These are phyloP conservation scores for Chenopodium album DNA, from an alignment of 148 eudicot species.

Conservation along the genomic window DNA sequence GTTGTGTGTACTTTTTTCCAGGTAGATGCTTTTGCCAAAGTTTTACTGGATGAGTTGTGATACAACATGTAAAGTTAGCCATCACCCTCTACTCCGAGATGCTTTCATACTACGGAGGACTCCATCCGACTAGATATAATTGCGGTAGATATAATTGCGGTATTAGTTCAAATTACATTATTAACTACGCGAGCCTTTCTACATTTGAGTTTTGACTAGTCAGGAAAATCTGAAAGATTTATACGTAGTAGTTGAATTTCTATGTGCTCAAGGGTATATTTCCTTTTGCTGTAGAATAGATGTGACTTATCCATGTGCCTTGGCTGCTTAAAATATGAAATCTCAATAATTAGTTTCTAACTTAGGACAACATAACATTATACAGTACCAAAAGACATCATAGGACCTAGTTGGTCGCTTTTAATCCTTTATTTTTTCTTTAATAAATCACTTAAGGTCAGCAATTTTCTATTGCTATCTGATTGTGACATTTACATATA, in stretches of 20 bases:
- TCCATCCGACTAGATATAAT: no score
- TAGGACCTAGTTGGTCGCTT: slow-evolving; percentile 11
- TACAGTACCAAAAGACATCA: not conserved
- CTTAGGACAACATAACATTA: not conserved
- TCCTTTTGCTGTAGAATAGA: not conserved
- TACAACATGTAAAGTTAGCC: no score
- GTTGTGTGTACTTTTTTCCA: slow-evolving; percentile 7
- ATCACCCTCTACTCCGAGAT: not conserved
- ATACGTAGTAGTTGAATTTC: no score
- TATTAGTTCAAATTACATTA: no score
- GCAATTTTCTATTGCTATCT: not conserved
- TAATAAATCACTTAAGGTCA: not conserved
- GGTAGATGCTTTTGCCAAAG: slow-evolving; percentile 1
- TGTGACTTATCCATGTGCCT: not conserved
- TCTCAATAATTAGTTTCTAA: not conserved
- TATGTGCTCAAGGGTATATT: no score
- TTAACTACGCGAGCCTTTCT: no score
- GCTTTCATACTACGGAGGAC: not conserved
- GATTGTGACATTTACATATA: not conserved
- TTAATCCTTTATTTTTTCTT: not conserved
- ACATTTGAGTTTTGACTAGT: no score
- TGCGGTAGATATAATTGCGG: no score
- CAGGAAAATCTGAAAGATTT: no score
- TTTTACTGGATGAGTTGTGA: slow-evolving; percentile 1
- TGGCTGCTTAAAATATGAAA: not conserved